Percentiles rank a stretch among this genome's conserved stretches.
Conservation (phyloP, 805 yeast genomes). For the Candida endomychidarum region DNA sequence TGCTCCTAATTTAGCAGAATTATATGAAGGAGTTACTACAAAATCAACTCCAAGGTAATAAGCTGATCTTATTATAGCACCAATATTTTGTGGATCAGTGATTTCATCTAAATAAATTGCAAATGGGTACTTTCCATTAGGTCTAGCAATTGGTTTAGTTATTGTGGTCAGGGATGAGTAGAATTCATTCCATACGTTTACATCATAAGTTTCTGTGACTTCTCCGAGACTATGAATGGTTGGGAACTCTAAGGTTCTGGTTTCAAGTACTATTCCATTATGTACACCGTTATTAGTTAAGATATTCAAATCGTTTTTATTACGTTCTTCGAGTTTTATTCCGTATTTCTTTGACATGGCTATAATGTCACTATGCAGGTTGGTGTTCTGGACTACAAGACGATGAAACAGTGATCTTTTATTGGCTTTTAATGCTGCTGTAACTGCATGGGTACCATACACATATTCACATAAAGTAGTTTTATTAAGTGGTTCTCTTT, state of each 20-base stretch:
- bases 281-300: conserved; percentile 71
- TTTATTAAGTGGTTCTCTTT: conserved; percentile 8
- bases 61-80: conserved; percentile 79
- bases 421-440: conserved; percentile 61
- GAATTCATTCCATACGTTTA: conserved; percentile 11
- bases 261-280: conserved; percentile 74
- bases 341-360: conserved; percentile 46
- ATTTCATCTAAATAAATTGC: conserved; percentile 78
- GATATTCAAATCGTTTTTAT: conserved; percentile 55
- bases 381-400: conserved; percentile 35
- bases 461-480: conserved; percentile 55
- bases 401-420: conserved; percentile 54
- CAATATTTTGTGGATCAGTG: conserved; percentile 85
- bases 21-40: conserved; percentile 63
- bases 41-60: conserved; percentile 83
- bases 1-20: conserved; percentile 75
- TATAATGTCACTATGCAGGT: conserved; percentile 46
- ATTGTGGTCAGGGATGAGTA: conserved; percentile 9
- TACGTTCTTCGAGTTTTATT: conserved; percentile 34
- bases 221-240: conserved; percentile 25
- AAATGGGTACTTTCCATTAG: conserved; percentile 46
- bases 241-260: conserved; percentile 49
- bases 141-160: conserved; percentile 20
- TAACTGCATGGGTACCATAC: conserved; percentile 74
- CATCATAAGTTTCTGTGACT: conserved; percentile 11